Conservation (phyloP, 345 rosid species). For the Brassica incana region DNA sequence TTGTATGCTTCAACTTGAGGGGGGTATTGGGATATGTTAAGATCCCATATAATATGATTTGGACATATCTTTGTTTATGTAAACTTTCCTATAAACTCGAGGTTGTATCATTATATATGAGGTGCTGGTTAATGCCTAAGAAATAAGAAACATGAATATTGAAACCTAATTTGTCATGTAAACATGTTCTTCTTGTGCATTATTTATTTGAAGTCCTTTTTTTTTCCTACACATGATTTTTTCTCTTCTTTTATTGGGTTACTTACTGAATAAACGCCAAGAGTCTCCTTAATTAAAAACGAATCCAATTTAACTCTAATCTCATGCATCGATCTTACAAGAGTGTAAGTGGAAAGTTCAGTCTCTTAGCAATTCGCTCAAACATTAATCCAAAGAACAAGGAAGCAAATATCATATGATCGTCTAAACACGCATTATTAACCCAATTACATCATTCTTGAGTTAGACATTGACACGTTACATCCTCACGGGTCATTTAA, state of each 20-base stretch:
- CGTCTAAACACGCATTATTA: too few species aligned
- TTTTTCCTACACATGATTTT: background rate
- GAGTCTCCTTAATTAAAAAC: background rate
- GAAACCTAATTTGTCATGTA: background rate
- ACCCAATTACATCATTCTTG: too few species aligned
- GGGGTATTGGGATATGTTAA: too few species aligned
- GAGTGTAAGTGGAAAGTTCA: background rate
- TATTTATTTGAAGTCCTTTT: background rate
- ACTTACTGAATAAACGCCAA: background rate
- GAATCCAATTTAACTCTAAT: background rate
- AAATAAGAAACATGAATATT: too few species aligned
- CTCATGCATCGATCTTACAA: background rate
- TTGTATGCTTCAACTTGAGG: too few species aligned
- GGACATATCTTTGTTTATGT: too few species aligned
- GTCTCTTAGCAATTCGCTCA: background rate
- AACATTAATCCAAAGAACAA: too few species aligned
- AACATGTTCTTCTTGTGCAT: slow-evolving; percentile 9
- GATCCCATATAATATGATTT: too few species aligned
- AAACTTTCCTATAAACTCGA: too few species aligned
- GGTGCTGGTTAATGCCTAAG: too few species aligned
- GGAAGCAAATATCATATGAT: too few species aligned
- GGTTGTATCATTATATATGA: too few species aligned
- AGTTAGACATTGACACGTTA: background rate
- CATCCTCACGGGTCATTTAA: background rate
- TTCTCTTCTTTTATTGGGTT: background rate